Percentiles rank a stretch among this genome's conserved stretches.
phyloP scores from a whole-genome alignment of 352 stramenopile genomes.

The Globisporangium uncinulatum region DNA sequence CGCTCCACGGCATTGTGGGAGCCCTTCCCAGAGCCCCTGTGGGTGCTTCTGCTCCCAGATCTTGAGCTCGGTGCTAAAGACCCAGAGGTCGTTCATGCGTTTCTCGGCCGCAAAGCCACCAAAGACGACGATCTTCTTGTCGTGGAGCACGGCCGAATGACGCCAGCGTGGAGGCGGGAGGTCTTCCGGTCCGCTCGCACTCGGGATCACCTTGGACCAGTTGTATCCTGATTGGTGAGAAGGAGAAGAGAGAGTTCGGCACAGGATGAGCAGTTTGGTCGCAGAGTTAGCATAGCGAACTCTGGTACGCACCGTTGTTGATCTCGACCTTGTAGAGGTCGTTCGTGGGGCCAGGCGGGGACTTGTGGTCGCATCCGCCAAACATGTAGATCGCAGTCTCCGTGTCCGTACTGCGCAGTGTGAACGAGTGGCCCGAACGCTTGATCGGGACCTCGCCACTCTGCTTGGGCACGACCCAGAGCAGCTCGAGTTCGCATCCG shows the following conservation, averaged over 20 bases:
- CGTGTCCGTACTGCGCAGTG: constrained; percentile 65
- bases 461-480: constrained; percentile 87
- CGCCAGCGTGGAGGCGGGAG: constrained; percentile 72
- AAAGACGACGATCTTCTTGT: constrained; percentile 91
- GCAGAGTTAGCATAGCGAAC: not conserved
- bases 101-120: constrained; percentile 91
- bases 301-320: constrained; percentile 41
- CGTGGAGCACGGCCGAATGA: constrained; percentile 75
- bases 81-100: constrained; percentile 95
- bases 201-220: constrained; percentile 58
- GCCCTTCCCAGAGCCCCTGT: constrained; percentile 84
- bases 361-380: constrained; percentile 88
- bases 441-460: constrained; percentile 92
- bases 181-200: constrained; percentile 38
- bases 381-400: constrained; percentile 81
- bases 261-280: too few relatives aligned
- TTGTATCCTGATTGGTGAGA: constrained; percentile 33
- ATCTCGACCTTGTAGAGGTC: constrained; percentile 94
- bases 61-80: constrained; percentile 92
- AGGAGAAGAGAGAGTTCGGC: too few relatives aligned
- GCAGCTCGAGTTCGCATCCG: constrained; percentile 83
- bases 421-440: constrained; percentile 94
- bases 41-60: constrained; percentile 91
- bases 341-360: constrained; percentile 90
- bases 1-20: constrained; percentile 88